A percentile compares a stretch with the other conserved stretches of the same genome.
Evolutionary conservation across 805 yeast genomes (phyloP).

Genomic region (Jamesozyma gamospora): DNA sequence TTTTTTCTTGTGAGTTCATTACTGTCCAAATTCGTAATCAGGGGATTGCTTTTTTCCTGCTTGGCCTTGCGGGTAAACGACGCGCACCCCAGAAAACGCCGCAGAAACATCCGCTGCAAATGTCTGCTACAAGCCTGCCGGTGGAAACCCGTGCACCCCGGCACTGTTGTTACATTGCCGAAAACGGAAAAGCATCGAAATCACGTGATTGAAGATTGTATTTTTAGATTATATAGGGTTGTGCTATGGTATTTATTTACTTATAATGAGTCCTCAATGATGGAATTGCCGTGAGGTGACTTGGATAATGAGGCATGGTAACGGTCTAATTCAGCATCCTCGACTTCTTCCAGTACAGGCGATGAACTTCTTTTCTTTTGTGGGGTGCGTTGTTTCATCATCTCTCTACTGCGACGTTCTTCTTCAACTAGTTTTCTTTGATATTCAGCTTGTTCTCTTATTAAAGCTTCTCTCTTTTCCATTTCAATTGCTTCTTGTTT

Average conservation of each 20-base stretch:
- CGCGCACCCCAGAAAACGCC: too few relatives aligned
- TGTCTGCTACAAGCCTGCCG: too few relatives aligned
- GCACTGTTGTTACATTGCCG: too few relatives aligned
- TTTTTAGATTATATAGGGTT: not conserved
- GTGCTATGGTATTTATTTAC: not conserved
- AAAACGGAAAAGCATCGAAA: not conserved
- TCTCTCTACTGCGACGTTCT: conserved; percentile 5
- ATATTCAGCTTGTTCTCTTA: conserved; percentile 6
- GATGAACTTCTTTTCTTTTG: conserved; percentile 8
- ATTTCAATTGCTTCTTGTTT: conserved; percentile 1
- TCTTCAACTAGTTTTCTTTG: conserved; percentile 9
- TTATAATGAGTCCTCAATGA: conserved; percentile 18
- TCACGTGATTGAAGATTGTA: not conserved
- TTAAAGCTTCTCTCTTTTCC: conserved; percentile 2
- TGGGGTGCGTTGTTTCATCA: not conserved
- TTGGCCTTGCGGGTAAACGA: too few relatives aligned
- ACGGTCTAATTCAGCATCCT: conserved; percentile 26
- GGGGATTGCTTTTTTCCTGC: too few relatives aligned
- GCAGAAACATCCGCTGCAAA: too few relatives aligned
- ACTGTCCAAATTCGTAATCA: too few relatives aligned
- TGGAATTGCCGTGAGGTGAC: conserved; percentile 20
- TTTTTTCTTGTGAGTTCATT: too few relatives aligned
- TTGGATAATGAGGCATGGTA: conserved; percentile 17
- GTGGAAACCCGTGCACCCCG: too few relatives aligned
- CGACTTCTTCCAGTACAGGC: conserved; percentile 26